phyloP scores from a whole-genome alignment of 805 yeast genomes.

The Candida lessepsii region DNA sequence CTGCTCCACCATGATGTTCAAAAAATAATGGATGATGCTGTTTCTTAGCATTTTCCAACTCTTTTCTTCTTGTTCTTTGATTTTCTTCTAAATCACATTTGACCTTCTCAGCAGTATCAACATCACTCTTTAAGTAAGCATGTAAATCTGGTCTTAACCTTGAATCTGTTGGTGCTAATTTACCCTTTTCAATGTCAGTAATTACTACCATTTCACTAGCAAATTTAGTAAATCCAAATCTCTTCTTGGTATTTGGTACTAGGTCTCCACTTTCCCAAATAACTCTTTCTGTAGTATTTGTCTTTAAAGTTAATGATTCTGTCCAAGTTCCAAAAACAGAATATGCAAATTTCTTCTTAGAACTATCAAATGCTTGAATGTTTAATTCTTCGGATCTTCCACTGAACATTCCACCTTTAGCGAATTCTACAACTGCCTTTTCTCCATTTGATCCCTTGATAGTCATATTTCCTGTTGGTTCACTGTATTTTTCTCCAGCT shows the following conservation, averaged over 20 bases:
- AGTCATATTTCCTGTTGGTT: constrained; percentile 71
- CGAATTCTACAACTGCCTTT: constrained; percentile 70
- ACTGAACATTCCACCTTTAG: constrained; percentile 81
- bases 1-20: constrained; percentile 32
- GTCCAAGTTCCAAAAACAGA: constrained; percentile 85
- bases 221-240: constrained; percentile 84
- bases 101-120: constrained; percentile 67
- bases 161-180: constrained; percentile 83
- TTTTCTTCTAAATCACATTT: constrained; percentile 72
- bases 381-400: constrained; percentile 69
- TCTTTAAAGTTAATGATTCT: constrained; percentile 49
- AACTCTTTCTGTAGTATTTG: constrained; percentile 38
- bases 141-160: constrained; percentile 85
- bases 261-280: constrained; percentile 76
- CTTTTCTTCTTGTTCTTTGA: constrained; percentile 76
- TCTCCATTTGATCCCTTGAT: constrained; percentile 68
- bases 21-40: constrained; percentile 65
- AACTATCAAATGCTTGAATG: constrained; percentile 42
- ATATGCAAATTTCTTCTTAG: constrained; percentile 38
- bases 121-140: constrained; percentile 64
- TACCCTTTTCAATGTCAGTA: constrained; percentile 62
- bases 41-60: constrained; percentile 44
- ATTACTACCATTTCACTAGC: constrained; percentile 81
- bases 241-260: constrained; percentile 54
- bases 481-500: constrained; percentile 93